phyloP scores from a whole-genome alignment of 257 asterid genomes.

The Anisodus tanguticus region DNA sequence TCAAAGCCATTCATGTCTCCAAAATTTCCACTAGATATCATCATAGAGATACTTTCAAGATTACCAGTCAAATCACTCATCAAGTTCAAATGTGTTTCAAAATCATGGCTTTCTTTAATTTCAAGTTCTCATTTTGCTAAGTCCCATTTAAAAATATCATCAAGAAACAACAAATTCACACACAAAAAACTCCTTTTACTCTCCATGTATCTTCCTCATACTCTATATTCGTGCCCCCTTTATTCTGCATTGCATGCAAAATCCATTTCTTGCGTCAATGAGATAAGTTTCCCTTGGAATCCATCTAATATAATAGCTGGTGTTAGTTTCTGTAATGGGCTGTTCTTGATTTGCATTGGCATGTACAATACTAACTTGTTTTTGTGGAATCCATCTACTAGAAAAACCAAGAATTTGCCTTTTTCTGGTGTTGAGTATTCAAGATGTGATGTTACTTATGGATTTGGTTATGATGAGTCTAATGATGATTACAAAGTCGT shows the following conservation, averaged over 20 bases:
- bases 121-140: conserved; percentile 43
- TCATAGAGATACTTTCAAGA: conserved; percentile 51
- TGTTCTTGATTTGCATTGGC: conserved; percentile 44
- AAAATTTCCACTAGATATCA: conserved; percentile 47
- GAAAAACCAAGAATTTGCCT: conserved; percentile 44
- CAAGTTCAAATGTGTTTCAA: conserved; percentile 54
- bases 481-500: conserved; percentile 60
- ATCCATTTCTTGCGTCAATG: background rate
- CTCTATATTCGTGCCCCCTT: conserved; percentile 27
- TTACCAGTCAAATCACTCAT: conserved; percentile 57
- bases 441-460: conserved; percentile 41
- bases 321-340: conserved; percentile 51
- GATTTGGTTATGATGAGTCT: conserved; percentile 49
- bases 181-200: conserved; percentile 37
- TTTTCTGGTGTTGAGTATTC: background rate
- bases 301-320: conserved; percentile 18
- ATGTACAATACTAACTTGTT: conserved; percentile 35
- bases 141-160: conserved; percentile 41
- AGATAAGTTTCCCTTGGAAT: conserved; percentile 19
- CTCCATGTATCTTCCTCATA: conserved; percentile 26
- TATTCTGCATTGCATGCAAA: background rate
- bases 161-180: conserved; percentile 15
- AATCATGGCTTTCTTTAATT: conserved; percentile 47
- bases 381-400: conserved; percentile 58
- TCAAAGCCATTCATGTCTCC: background rate